Conservation (phyloP, 2,329 filamentous ascomycete genomes). For the Xenoacremonium recifei region DNA sequence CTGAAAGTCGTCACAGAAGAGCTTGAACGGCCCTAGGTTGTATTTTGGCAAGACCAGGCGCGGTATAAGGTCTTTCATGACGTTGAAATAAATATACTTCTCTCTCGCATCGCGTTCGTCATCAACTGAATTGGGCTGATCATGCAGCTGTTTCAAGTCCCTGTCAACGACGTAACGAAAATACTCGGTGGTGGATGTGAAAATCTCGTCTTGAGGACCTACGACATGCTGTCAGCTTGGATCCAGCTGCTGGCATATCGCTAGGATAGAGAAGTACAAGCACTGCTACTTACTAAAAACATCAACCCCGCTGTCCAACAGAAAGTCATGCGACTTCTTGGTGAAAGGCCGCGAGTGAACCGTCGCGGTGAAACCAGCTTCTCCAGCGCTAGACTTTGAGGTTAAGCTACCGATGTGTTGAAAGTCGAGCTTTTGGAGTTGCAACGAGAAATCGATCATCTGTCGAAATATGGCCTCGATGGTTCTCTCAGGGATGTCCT, state of each 20-base stretch:
- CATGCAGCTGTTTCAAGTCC: slow-evolving; percentile 4
- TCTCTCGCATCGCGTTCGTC: slow-evolving; percentile 4
- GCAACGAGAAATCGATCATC: neutral
- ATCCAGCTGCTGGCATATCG: too few relatives aligned
- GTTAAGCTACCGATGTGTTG: slow-evolving; percentile 5
- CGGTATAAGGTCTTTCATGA: slow-evolving; percentile 4
- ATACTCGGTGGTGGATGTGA: slow-evolving; percentile 4
- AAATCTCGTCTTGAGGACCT: slow-evolving; percentile 2
- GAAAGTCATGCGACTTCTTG: slow-evolving; percentile 2
- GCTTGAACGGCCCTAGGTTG: slow-evolving; percentile 3
- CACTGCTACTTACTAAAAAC: neutral
- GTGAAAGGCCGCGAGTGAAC: slow-evolving; percentile 3
- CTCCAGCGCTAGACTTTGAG: neutral
- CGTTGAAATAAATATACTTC: slow-evolving; percentile 8
- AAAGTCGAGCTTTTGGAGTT: slow-evolving; percentile 4
- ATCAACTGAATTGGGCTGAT: slow-evolving; percentile 4
- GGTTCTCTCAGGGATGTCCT: neutral
- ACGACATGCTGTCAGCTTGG: too few relatives aligned
- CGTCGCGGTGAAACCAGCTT: neutral
- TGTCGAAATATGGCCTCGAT: slow-evolving; percentile 3
- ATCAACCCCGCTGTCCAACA: slow-evolving; percentile 2
- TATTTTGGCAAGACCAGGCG: slow-evolving; percentile 1
- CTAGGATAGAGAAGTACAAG: neutral
- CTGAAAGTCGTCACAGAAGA: slow-evolving; percentile 5
- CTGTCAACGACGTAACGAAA: slow-evolving; percentile 1